Evolutionary conservation across 2,329 filamentous ascomycete species (phyloP).

Genomic region (Botrytis fragariae): DNA sequence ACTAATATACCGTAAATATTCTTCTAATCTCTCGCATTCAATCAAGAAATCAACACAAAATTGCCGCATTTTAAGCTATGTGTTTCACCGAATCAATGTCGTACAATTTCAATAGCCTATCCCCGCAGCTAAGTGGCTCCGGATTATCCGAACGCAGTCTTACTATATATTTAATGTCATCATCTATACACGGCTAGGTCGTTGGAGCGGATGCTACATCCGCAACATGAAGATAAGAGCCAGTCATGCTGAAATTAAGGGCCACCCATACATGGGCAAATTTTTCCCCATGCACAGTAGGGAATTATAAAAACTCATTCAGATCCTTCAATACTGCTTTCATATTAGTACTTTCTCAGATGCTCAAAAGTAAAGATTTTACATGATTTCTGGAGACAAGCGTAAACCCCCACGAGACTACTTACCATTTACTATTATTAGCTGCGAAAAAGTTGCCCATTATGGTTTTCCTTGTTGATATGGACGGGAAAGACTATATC

Average conservation of each 20-base stretch:
- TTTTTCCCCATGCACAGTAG: neutral
- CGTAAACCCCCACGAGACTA: neutral
- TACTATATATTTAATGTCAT: neutral
- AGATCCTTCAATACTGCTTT: neutral
- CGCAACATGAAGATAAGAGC: neutral
- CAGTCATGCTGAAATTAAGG: neutral
- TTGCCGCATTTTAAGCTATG: too few relatives aligned
- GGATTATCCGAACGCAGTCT: neutral
- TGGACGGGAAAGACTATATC: conserved; percentile 19
- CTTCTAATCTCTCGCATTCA: neutral
- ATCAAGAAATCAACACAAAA: too few relatives aligned
- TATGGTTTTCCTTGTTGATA: conserved; percentile 26
- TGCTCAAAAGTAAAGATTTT: neutral
- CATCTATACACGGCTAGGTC: neutral
- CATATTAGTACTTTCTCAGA: neutral
- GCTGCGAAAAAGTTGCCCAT: neutral
- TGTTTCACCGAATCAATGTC: too few relatives aligned
- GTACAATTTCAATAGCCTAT: neutral
- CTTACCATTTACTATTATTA: neutral
- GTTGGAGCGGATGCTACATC: neutral
- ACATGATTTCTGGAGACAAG: neutral
- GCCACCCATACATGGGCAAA: neutral
- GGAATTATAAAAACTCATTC: neutral
- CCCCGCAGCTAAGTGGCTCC: neutral
- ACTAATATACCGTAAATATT: neutral